phyloP scores from a whole-genome alignment of 2,329 filamentous ascomycete genomes.

The Penicillium oxalicum region DNA sequence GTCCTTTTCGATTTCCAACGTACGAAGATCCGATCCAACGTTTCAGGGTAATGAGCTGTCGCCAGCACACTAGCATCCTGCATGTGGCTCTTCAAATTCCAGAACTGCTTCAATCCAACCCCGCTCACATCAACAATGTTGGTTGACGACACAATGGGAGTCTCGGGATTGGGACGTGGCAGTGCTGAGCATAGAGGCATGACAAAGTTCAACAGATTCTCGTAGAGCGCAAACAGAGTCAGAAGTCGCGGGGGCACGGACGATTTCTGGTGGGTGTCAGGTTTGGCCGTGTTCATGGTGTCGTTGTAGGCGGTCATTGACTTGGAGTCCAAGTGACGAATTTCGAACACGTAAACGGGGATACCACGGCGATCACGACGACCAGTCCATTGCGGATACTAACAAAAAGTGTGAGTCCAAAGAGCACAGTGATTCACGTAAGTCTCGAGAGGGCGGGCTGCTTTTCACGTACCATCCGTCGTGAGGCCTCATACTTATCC shows the following conservation, averaged over 20 bases:
- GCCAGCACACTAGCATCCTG: slow-evolving; percentile 83
- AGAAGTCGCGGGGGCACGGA: slow-evolving; percentile 65
- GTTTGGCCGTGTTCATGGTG: slow-evolving; percentile 39
- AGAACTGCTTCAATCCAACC: slow-evolving; percentile 87
- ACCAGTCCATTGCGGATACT: slow-evolving; percentile 95
- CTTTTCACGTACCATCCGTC: slow-evolving; percentile 55
- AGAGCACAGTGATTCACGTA: background rate
- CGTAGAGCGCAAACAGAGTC: slow-evolving; percentile 85
- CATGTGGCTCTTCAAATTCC: slow-evolving; percentile 92
- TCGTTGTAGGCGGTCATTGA: slow-evolving; percentile 69
- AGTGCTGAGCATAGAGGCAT: slow-evolving; percentile 79
- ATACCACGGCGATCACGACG: slow-evolving; percentile 85
- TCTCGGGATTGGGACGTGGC: slow-evolving; percentile 65
- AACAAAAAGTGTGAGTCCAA: slow-evolving; percentile 2
- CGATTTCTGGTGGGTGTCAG: slow-evolving; percentile 54
- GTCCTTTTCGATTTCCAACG: slow-evolving; percentile 15
- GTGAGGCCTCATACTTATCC: slow-evolving; percentile 72
- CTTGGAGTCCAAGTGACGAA: slow-evolving; percentile 75
- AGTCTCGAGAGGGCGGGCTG: no score
- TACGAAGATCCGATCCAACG: slow-evolving; percentile 72
- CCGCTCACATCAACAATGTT: slow-evolving; percentile 92
- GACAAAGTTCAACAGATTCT: slow-evolving; percentile 81
- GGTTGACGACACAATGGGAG: slow-evolving; percentile 86
- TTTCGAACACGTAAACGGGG: slow-evolving; percentile 85
- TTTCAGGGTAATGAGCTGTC: slow-evolving; percentile 93